Evolutionary conservation across 2,329 filamentous ascomycete species (phyloP).

Genomic region (Chaetoscypha palmicola): DNA sequence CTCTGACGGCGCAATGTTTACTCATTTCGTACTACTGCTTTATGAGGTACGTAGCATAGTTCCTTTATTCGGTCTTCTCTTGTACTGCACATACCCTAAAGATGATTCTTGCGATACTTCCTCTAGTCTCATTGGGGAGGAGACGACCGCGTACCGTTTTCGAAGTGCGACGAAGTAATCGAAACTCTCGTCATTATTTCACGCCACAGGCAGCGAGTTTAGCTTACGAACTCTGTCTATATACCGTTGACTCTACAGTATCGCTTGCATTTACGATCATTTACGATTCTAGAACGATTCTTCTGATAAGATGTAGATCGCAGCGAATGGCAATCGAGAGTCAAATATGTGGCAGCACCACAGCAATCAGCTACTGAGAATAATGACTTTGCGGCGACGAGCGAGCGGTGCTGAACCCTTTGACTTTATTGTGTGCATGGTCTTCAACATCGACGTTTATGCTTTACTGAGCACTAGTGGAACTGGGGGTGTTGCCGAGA

Average conservation of each 20-base stretch:
- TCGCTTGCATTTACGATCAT: no score
- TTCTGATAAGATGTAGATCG: constrained; percentile 33
- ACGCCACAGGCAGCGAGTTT: no score
- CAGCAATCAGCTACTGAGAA: constrained; percentile 43
- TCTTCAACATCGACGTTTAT: constrained; percentile 48
- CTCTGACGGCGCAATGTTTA: constrained; percentile 48
- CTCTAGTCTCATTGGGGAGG: no score
- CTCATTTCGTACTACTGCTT: constrained; percentile 49
- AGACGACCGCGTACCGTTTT: no score
- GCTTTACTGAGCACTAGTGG: constrained; percentile 46
- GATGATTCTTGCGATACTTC: no score
- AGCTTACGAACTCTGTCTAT: no score
- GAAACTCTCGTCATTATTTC: no score
- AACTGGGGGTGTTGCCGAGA: constrained; percentile 42
- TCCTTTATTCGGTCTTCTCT: constrained; percentile 13
- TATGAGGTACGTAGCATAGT: constrained; percentile 43
- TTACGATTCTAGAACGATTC: no score
- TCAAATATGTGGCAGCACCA: constrained; percentile 48
- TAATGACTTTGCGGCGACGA: constrained; percentile 41
- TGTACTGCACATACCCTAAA: no score
- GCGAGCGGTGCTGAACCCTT: constrained; percentile 39
- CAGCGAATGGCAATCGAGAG: constrained; percentile 38
- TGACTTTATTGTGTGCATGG: constrained; percentile 46
- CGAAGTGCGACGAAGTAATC: no score
- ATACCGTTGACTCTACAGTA: no score